Base-by-base conservation (phyloP, 1,284 basidiomycete species). In the Tetrapyrgos nigripes region DNA sequence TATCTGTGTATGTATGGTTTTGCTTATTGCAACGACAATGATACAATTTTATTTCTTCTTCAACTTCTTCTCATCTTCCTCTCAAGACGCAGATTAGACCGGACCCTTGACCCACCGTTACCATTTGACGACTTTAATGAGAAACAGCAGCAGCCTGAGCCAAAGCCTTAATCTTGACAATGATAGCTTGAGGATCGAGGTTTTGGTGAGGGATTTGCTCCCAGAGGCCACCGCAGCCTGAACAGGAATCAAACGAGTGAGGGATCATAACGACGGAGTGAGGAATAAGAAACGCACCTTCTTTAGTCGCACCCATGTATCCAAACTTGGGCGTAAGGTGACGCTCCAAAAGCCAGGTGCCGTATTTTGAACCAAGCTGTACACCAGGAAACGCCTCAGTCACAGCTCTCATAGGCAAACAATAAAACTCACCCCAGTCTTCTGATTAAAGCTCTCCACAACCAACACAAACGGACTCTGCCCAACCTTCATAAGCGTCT, bases 401-500 rank as follows among this genome's bases (percentile, higher is more conserved):
- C 26, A 45, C 21, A 14, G 55, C 9, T 17, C 26, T n/a, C 8
- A 11, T 23, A 14, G n/a, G 29, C 37, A 27, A 62, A 28, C 55
- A 27, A 35, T 28, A 45, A 57, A 31, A 74, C 86, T 53, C 73
- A 91, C 88, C 17, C 91, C 92, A 13, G 92, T 94, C 84, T 91
- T 92, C 75, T 90, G 88, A 79, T 92, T 94, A 58, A 91, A 79
- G n/a, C 90, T 89, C 76, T 94, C 93, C 23, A 90, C 92, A 43
- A 94, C 85, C 35, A 94, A 82, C 23, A 94, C 91, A 73, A 94
- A 94, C 35, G 81, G 83, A 63, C 82, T 88, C 24, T 78, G 69
- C 19, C 93, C 92, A 54, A 90, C 82, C 79, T 92, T 91, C 71
- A 71, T 81, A 66, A 91, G 84, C 17, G 76, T 78, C 84, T 88